These are phyloP conservation scores for Stylosanthes scabra DNA, from an alignment of 331 rosid species.

Conservation along the genomic window DNA sequence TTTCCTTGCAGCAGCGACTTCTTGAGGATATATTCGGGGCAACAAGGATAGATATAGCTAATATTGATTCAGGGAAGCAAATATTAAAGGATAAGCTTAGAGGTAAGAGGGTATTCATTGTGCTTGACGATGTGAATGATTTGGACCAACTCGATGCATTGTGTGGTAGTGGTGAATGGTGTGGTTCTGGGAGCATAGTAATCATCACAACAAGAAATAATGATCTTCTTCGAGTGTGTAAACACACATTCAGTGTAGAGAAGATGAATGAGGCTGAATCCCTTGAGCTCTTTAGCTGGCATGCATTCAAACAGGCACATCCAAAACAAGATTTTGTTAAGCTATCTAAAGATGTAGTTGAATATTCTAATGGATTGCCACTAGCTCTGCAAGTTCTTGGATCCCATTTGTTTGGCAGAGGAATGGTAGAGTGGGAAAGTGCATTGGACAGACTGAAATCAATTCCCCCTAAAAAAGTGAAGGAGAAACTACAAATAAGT, in stretches of 20 bases:
- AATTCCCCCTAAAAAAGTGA: conserved; percentile 23
- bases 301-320: conserved; percentile 23
- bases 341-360: conserved; percentile 5
- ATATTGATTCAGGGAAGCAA: background rate
- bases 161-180: conserved; percentile 22
- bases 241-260: no score
- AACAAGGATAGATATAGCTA: background rate
- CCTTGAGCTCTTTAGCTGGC: conserved; percentile 28
- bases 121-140: conserved; percentile 24
- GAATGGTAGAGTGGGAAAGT: background rate
- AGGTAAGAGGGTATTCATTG: background rate
- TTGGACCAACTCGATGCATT: conserved; percentile 4
- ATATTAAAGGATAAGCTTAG: background rate
- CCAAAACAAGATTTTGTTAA: background rate
- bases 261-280: conserved; percentile 8
- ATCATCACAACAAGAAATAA: conserved; percentile 27
- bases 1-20: background rate
- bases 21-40: background rate
- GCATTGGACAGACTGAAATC: conserved; percentile 32
- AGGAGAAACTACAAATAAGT: conserved; percentile 38
- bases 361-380: conserved; percentile 1
- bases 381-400: conserved; percentile 18
- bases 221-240: background rate
- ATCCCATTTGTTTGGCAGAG: background rate
- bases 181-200: conserved; percentile 14